These are phyloP conservation scores for Volvariella volvacea DNA, from an alignment of 1,284 basidiomycete species.

Conservation along the genomic window DNA sequence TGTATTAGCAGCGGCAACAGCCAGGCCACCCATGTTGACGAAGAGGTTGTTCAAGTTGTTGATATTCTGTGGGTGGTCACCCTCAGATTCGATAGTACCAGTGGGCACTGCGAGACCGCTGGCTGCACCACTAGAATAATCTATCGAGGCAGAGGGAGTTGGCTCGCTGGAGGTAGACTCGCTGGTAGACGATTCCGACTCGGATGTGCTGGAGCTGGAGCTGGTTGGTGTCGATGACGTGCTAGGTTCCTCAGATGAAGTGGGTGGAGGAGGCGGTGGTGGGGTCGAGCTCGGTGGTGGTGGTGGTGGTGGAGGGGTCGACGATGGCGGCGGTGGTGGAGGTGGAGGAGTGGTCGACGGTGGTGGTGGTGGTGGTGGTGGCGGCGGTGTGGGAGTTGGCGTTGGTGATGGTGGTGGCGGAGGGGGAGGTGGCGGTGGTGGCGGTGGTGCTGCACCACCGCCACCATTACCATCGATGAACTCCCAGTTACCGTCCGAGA, in stretches of 20 bases:
- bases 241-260: constrained; percentile 1
- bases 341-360: constrained; percentile 4
- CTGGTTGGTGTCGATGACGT: constrained; percentile 1
- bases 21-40: constrained; percentile 16
- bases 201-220: not conserved
- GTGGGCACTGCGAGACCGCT: constrained; percentile 12
- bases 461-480: constrained; percentile 24
- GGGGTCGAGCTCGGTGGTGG: constrained; percentile 5
- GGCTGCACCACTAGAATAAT: constrained; percentile 12
- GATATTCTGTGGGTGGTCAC: constrained; percentile 13
- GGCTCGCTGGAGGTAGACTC: constrained; percentile 3
- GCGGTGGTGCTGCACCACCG: constrained; percentile 5
- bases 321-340: constrained; percentile 4
- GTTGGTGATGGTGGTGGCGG: constrained; percentile 6
- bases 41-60: constrained; percentile 14
- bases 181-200: not conserved
- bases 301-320: constrained; percentile 7
- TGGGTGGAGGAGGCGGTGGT: constrained; percentile 2
- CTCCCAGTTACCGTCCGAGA: constrained; percentile 50
- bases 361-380: constrained; percentile 3
- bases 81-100: constrained; percentile 5
- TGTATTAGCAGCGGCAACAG: constrained; percentile 11
- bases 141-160: constrained; percentile 5
- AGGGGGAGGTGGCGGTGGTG: constrained; percentile 9
- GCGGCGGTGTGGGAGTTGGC: constrained; percentile 5